Percentiles rank a stretch among this genome's conserved stretches.
Evolutionary conservation across 495 filamentous ascomycete species (phyloP).

Genomic region (Platismatia glauca): DNA sequence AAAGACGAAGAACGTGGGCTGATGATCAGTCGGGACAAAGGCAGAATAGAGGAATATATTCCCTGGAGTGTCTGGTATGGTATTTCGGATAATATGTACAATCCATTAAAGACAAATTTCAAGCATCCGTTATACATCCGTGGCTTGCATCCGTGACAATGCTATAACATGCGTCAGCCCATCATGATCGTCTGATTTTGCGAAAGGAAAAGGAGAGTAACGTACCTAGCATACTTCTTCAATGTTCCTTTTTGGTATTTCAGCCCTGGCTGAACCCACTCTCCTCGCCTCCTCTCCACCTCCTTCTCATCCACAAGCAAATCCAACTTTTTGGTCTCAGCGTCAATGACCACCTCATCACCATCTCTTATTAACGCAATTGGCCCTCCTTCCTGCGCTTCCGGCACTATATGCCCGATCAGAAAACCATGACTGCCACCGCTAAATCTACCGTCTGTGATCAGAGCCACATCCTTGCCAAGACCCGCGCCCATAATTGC

Average conservation of each 20-base stretch:
- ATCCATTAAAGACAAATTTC: not conserved
- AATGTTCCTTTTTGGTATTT: conserved; percentile 67
- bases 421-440: conserved; percentile 56
- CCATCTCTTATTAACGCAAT: conserved; percentile 46
- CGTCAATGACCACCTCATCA: conserved; percentile 47
- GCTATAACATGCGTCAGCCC: conserved; percentile 4
- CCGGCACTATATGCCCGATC: conserved; percentile 50
- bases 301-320: conserved; percentile 50
- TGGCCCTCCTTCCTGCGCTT: conserved; percentile 53
- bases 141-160: conserved; percentile 66
- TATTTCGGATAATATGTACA: conserved; percentile 4
- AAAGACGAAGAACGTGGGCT: not conserved
- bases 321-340: conserved; percentile 45
- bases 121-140: conserved; percentile 69
- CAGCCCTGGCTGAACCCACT: conserved; percentile 55
- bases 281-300: conserved; percentile 52
- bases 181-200: not conserved
- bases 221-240: conserved; percentile 60
- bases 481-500: conserved; percentile 83
- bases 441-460: conserved; percentile 48
- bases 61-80: not conserved
- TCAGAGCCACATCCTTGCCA: conserved; percentile 69
- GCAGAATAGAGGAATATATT: not conserved
- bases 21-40: not conserved
- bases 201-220: not conserved